Evolutionary conservation across 257 asterid genomes (phyloP).

Genomic region (Solanum virginianum): DNA sequence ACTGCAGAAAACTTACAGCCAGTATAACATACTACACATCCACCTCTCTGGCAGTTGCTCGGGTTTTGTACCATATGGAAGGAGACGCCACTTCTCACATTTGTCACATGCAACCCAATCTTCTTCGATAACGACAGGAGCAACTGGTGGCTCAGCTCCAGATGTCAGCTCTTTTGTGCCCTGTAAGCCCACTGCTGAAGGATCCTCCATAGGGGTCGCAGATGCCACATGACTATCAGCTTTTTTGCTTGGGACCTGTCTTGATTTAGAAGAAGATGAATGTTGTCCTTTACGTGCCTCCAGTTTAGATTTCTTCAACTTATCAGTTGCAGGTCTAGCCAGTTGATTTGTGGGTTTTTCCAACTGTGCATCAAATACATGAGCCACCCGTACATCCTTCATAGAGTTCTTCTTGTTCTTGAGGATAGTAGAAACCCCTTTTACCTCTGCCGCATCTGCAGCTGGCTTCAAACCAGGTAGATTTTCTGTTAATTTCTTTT

Average conservation of each 20-base stretch:
- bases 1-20: conserved; percentile 73
- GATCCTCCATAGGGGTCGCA: conserved; percentile 16
- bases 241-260: conserved; percentile 27
- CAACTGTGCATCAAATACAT: conserved; percentile 14
- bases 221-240: conserved; percentile 18
- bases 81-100: conserved; percentile 74
- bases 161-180: conserved; percentile 19
- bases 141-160: conserved; percentile 22
- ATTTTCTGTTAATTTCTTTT: conserved; percentile 33
- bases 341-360: conserved; percentile 15
- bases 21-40: conserved; percentile 73
- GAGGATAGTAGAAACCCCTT: conserved; percentile 18
- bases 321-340: conserved; percentile 25
- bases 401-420: conserved; percentile 22
- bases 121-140: conserved; percentile 42
- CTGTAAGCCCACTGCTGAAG: conserved; percentile 16
- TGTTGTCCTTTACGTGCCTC: conserved; percentile 26
- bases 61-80: conserved; percentile 50
- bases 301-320: conserved; percentile 24
- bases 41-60: conserved; percentile 62
- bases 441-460: conserved; percentile 15
- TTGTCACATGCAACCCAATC: conserved; percentile 76
- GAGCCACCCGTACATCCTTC: conserved; percentile 23
- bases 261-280: conserved; percentile 26
- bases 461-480: conserved; percentile 29